These are phyloP conservation scores for Xylaria curta DNA, from an alignment of 495 filamentous ascomycete species.

Conservation along the genomic window DNA sequence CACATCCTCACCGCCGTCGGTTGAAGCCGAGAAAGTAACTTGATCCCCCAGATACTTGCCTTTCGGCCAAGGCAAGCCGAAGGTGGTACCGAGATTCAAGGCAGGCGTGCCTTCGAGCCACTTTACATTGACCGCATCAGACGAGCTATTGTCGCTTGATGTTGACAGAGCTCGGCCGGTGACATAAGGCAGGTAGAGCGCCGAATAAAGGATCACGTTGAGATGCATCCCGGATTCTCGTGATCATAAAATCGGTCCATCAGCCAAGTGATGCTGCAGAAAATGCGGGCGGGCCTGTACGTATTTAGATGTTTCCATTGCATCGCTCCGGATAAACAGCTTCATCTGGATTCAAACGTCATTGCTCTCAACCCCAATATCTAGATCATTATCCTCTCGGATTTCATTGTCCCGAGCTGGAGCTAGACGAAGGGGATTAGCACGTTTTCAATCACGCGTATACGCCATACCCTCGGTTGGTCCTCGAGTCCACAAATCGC, in stretches of 20 bases:
- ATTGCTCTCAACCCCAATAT: background rate
- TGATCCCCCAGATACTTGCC: constrained; percentile 44
- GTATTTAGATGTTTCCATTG: background rate
- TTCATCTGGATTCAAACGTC: background rate
- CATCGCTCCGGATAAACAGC: background rate
- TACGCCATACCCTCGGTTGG: background rate
- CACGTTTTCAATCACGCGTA: background rate
- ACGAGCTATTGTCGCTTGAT: background rate
- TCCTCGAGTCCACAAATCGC: constrained; percentile 15
- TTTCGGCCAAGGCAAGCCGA: constrained; percentile 52
- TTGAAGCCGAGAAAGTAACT: constrained; percentile 40
- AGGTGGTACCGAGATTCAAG: constrained; percentile 45
- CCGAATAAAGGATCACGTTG: background rate
- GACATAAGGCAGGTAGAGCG: background rate
- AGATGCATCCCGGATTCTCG: constrained; percentile 9
- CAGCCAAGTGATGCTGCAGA: background rate
- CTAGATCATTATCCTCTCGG: background rate
- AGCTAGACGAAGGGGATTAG: background rate
- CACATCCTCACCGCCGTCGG: constrained; percentile 33
- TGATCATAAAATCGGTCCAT: background rate
- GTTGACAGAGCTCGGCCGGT: background rate
- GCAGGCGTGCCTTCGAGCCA: constrained; percentile 49
- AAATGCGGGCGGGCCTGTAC: background rate
- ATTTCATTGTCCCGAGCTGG: constrained; percentile 8
- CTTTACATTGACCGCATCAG: constrained; percentile 36